Conservation (phyloP, 495 filamentous ascomycete species). For the Talaromyces proteolyticus region DNA sequence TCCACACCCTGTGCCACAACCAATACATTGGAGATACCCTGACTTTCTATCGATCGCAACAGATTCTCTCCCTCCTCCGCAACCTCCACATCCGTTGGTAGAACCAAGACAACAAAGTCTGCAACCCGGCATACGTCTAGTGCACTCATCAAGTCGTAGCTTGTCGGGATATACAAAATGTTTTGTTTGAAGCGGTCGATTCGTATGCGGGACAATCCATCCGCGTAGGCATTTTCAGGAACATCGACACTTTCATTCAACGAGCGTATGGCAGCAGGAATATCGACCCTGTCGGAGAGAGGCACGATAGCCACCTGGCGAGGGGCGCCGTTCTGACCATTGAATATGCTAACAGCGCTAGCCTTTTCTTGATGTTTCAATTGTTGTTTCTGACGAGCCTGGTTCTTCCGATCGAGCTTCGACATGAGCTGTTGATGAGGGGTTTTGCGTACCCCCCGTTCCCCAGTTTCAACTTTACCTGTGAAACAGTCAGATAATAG, state of each 20-base stretch:
- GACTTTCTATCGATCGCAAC: slow-evolving; percentile 78
- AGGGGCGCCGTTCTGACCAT: slow-evolving; percentile 78
- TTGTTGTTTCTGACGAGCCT: slow-evolving; percentile 78
- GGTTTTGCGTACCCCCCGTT: slow-evolving; percentile 69
- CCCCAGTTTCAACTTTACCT: slow-evolving; percentile 57
- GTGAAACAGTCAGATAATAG: background rate
- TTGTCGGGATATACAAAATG: slow-evolving; percentile 71
- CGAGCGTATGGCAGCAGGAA: slow-evolving; percentile 55
- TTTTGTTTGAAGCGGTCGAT: slow-evolving; percentile 92
- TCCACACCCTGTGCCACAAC: slow-evolving; percentile 76
- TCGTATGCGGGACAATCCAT: slow-evolving; percentile 54
- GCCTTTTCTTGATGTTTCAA: slow-evolving; percentile 75
- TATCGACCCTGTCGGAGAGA: slow-evolving; percentile 65
- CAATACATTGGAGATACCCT: slow-evolving; percentile 84
- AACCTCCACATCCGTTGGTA: slow-evolving; percentile 77
- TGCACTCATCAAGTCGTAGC: slow-evolving; percentile 62
- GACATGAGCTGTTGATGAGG: slow-evolving; percentile 96
- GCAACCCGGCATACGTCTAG: slow-evolving; percentile 84
- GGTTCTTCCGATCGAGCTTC: slow-evolving; percentile 89
- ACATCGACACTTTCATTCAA: slow-evolving; percentile 78
- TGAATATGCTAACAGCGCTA: slow-evolving; percentile 71
- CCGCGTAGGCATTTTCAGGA: slow-evolving; percentile 55
- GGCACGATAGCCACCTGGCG: slow-evolving; percentile 90
- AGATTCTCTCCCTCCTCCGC: slow-evolving; percentile 77
- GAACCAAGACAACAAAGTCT: slow-evolving; percentile 80